These are phyloP conservation scores for Aspergillus transmontanensis DNA, from an alignment of 2,329 filamentous ascomycete species.

Conservation along the genomic window DNA sequence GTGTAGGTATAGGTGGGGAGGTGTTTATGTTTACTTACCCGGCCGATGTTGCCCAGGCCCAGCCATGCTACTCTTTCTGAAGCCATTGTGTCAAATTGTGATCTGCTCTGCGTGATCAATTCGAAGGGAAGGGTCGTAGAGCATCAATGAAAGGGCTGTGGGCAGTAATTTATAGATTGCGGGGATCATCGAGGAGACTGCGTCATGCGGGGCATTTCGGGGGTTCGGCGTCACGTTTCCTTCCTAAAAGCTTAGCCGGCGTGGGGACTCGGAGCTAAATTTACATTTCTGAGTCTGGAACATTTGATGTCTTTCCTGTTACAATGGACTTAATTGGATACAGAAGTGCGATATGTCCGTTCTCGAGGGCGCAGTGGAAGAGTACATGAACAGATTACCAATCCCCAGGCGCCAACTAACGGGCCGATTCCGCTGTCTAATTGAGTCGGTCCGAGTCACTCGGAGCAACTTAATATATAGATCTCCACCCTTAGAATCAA, in stretches of 20 bases:
- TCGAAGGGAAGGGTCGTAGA: constrained; percentile 4
- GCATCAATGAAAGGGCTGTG: background rate
- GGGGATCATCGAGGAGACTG: background rate
- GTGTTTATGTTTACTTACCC: constrained; percentile 54
- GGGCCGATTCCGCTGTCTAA: background rate
- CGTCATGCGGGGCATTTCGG: constrained; percentile 4
- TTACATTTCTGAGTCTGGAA: too few species aligned
- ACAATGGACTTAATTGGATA: background rate
- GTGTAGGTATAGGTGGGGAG: background rate
- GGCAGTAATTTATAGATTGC: background rate
- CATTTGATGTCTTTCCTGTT: background rate
- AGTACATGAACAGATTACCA: background rate
- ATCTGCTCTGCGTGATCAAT: background rate
- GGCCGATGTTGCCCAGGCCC: constrained; percentile 85
- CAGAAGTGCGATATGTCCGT: background rate
- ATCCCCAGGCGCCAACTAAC: background rate
- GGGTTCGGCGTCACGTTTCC: background rate
- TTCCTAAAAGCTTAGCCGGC: background rate
- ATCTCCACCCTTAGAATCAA: background rate
- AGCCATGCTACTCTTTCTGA: constrained; percentile 69
- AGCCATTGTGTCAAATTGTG: constrained; percentile 23
- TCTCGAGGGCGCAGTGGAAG: background rate
- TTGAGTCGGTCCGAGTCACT: background rate
- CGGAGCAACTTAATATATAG: too few species aligned
- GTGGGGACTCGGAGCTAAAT: background rate